Conservation (phyloP, 306 rosid genomes). For the Glycine latifolia region DNA sequence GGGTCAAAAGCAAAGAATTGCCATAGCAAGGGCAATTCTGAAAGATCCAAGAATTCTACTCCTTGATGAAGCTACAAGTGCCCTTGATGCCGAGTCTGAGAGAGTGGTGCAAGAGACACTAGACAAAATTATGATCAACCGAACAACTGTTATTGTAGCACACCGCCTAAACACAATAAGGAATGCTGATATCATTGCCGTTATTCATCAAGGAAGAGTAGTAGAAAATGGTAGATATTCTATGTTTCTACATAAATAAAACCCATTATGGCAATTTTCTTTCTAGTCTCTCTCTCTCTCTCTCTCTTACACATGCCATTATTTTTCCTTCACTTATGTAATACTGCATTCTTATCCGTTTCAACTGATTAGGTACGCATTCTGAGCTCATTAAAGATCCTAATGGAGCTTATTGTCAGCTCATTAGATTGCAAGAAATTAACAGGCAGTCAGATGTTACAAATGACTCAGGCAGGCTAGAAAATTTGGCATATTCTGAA, state of each 20-base stretch:
- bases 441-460: constrained; percentile 43
- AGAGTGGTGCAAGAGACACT: constrained; percentile 66
- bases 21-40: constrained; percentile 77
- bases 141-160: constrained; percentile 69
- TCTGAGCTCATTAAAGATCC: constrained; percentile 61
- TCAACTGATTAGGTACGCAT: constrained; percentile 64
- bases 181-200: constrained; percentile 65
- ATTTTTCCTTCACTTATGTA: constrained; percentile 11
- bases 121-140: constrained; percentile 61
- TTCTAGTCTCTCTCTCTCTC: neutral
- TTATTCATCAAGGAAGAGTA: constrained; percentile 66
- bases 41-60: constrained; percentile 70
- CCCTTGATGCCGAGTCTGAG: constrained; percentile 71
- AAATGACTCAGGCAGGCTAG: constrained; percentile 48
- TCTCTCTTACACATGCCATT: neutral
- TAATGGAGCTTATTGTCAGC: constrained; percentile 74
- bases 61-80: constrained; percentile 75
- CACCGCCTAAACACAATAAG: constrained; percentile 74
- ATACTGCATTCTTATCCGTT: constrained; percentile 27
- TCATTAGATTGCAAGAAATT: constrained; percentile 65
- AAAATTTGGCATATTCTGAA: constrained; percentile 49
- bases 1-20: constrained; percentile 69
- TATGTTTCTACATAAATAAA: neutral
- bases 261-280: constrained; percentile 20
- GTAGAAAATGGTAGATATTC: constrained; percentile 66